Base-by-base conservation (phyloP, 139 green algal genomes). In the Mesotaenium endlicherianum region DNA sequence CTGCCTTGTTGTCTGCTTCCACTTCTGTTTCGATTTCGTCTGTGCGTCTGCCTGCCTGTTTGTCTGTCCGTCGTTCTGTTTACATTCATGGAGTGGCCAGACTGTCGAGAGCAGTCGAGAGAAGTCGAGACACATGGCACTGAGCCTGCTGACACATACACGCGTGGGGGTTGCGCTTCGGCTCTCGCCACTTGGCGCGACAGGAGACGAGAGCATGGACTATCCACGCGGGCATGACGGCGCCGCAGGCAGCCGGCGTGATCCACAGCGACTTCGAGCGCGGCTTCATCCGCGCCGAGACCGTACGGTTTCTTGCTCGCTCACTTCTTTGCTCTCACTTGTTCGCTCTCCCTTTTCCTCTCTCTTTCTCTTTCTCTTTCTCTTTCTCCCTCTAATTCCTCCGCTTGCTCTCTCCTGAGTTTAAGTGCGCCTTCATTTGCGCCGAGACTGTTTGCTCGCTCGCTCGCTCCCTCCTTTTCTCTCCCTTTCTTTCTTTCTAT, bases 261-360 rank as follows among this genome's bases (percentile, higher is more conserved):
- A 99, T 99, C 84, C 97, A 99, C 87, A 93, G 91, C 1, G 97
- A 99, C 92, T 99, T 99, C 89, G 97, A 99, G 89, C 83, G 94
- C 11, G 96, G 97, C 20, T 99, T 99, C 93, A 99, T 99, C 86
- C 97, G 95, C 47, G 97, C 96, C 0, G 97, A 99, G 85, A 94
- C 97, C 2, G 95, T 97, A 43, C 5, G 17, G 31, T 11, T 53
- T 80, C 11, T 80, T 80, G 8, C 30, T 77, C 67, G 71, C 11
- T 11, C 8, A 69, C 41, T 74, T 71, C 11, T 11, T 71, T 80
- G 50, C 26, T 2, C 64, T 3, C 8, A 1, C 36, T 26, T 59
- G 6, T 17, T 82, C 30, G 69, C 34, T 82, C 8, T 17, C 31
- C 69, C 36, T 30, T 8, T 64, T n/a, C 60, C 47, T 81, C 1